These are phyloP conservation scores for Auricularia auricula-judae DNA, from an alignment of 768 basidiomycete species.

Conservation along the genomic window DNA sequence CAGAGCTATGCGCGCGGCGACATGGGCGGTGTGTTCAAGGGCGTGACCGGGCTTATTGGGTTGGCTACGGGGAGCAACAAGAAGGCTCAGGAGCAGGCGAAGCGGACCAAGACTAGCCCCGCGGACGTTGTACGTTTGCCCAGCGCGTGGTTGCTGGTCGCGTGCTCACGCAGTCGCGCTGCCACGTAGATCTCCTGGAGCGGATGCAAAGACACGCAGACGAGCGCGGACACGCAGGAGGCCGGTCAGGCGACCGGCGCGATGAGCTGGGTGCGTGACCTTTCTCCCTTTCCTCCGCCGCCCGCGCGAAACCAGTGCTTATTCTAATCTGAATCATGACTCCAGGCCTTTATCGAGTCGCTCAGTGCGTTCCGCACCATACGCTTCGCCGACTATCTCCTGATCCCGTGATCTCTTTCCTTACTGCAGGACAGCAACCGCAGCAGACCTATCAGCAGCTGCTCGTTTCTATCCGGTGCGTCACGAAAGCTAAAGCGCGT, in stretches of 20 bases:
- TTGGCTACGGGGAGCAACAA: constrained; percentile 53
- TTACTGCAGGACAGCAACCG: constrained; percentile 22
- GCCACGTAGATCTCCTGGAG: constrained; percentile 20
- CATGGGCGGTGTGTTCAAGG: constrained; percentile 63
- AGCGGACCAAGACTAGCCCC: constrained; percentile 57
- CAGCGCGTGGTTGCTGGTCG: background rate
- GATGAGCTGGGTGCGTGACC: constrained; percentile 26
- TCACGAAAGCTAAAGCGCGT: background rate
- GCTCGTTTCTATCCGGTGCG: constrained; percentile 7
- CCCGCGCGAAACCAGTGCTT: background rate
- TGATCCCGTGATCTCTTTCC: background rate
- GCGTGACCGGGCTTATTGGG: constrained; percentile 65
- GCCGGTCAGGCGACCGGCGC: constrained; percentile 35
- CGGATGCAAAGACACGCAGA: constrained; percentile 32
- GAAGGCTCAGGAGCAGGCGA: constrained; percentile 53
- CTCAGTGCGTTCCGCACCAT: constrained; percentile 5
- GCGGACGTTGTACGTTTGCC: constrained; percentile 67
- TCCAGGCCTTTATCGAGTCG: constrained; percentile 19
- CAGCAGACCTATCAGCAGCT: constrained; percentile 21
- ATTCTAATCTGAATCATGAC: background rate
- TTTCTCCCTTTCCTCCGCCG: background rate
- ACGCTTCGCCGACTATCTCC: background rate
- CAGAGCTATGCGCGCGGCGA: constrained; percentile 71
- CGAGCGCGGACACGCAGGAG: constrained; percentile 31
- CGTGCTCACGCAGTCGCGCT: background rate